phyloP scores from a whole-genome alignment of 352 stramenopile species.

The Pythium chondricola region DNA sequence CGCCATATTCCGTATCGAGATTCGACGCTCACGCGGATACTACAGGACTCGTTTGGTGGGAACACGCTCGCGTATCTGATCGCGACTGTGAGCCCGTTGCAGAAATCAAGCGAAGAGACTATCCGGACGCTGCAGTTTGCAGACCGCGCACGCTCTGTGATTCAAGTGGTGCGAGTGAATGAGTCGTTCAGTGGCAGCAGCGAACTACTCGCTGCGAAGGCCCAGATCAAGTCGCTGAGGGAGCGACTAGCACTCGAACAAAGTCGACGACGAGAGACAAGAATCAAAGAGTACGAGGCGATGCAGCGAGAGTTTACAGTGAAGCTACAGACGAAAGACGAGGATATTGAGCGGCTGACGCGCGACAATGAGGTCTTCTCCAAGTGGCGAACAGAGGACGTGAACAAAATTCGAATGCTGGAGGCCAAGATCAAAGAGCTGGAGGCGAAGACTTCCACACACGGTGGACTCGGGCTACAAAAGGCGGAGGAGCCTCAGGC shows the following conservation, averaged over 20 bases:
- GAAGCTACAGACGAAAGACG: conserved; percentile 56
- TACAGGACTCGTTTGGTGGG: conserved; percentile 79
- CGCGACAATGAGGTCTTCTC: conserved; percentile 57
- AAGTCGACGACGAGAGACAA: conserved; percentile 33
- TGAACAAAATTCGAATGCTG: conserved; percentile 41
- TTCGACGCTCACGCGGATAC: conserved; percentile 82
- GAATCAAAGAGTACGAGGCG: conserved; percentile 50
- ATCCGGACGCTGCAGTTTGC: conserved; percentile 77
- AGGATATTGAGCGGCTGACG: conserved; percentile 43
- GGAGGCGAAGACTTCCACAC: no score
- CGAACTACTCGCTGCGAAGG: conserved; percentile 51
- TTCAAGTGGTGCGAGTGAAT: conserved; percentile 71
- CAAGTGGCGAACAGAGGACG: conserved; percentile 54
- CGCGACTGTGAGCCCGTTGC: conserved; percentile 49
- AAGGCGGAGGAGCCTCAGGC: no score
- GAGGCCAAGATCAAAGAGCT: conserved; percentile 41
- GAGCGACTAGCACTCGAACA: conserved; percentile 47
- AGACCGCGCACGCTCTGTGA: conserved; percentile 59
- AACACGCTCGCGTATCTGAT: conserved; percentile 73
- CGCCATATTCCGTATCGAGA: conserved; percentile 91
- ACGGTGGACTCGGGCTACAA: no score
- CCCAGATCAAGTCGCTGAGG: conserved; percentile 48
- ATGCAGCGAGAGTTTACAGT: conserved; percentile 41
- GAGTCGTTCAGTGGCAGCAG: conserved; percentile 39
- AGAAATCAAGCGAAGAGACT: conserved; percentile 50